Percentiles rank a stretch among this genome's conserved stretches.
phyloP scores from a whole-genome alignment of 305 asterid species.

The Ilex paraguariensis region DNA sequence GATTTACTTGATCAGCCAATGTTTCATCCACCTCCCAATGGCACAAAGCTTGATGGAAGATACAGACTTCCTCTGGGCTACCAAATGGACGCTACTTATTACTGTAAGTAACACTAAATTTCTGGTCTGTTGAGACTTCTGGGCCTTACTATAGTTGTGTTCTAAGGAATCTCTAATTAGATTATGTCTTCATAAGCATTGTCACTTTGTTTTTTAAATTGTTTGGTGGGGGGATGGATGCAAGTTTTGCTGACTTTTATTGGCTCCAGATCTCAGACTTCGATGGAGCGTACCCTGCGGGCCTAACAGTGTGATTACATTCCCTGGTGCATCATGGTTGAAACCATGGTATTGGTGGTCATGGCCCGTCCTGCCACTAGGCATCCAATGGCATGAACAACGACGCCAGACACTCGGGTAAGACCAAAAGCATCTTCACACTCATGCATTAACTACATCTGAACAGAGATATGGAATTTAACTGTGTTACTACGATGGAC shows the following conservation, averaged over 20 bases:
- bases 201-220: no score
- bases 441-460: neutral
- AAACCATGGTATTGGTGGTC: constrained; percentile 99
- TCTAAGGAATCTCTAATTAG: no score
- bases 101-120: constrained; percentile 47
- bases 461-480: no score
- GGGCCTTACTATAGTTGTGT: no score
- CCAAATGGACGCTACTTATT: constrained; percentile 98
- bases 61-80: constrained; percentile 92
- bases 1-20: constrained; percentile 66
- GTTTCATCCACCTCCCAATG: constrained; percentile 65
- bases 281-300: constrained; percentile 95
- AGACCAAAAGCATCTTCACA: constrained; percentile 1
- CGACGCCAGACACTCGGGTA: constrained; percentile 83
- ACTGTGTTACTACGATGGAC: no score
- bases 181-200: no score
- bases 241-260: neutral
- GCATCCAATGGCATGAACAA: constrained; percentile 76
- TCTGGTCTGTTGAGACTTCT: neutral
- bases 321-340: constrained; percentile 86
- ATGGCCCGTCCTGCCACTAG: constrained; percentile 92
- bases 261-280: constrained; percentile 61
- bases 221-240: no score
- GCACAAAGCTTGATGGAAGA: constrained; percentile 61
- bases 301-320: constrained; percentile 86